These are phyloP conservation scores for Coniochaeta prunicola DNA, from an alignment of 2,329 filamentous ascomycete species.

Conservation along the genomic window DNA sequence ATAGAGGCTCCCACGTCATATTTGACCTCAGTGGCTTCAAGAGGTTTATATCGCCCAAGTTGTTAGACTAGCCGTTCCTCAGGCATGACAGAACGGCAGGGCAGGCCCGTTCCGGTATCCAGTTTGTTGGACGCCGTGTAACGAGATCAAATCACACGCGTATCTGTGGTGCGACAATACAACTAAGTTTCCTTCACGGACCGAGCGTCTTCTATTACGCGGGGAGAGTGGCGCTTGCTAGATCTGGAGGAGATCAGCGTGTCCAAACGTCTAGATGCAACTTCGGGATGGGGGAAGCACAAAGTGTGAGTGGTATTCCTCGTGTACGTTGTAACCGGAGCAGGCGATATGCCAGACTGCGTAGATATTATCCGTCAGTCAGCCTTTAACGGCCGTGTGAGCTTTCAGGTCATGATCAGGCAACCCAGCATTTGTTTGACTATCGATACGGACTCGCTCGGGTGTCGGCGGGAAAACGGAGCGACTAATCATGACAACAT, in stretches of 20 bases:
- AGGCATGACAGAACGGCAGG: neutral
- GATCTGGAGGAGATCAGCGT: neutral
- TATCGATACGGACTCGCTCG: no score
- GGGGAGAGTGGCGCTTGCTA: neutral
- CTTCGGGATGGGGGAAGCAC: neutral
- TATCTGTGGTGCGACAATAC: neutral
- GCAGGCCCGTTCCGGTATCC: neutral
- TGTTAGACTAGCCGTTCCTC: neutral
- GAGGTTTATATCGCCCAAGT: neutral
- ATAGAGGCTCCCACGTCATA: neutral
- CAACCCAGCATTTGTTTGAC: neutral
- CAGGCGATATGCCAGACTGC: neutral
- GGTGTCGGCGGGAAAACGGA: neutral
- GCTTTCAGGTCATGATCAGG: neutral
- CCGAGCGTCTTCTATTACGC: neutral
- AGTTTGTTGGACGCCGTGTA: neutral
- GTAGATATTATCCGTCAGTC: neutral
- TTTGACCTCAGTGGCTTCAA: neutral
- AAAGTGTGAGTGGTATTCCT: neutral
- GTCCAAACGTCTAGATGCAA: neutral
- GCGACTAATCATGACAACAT: neutral
- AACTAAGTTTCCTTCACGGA: neutral
- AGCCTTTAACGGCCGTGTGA: neutral
- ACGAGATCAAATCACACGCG: neutral
- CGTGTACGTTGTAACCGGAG: neutral